Conservation (phyloP, 208 protist species). For the Phytomonas serpens region DNA sequence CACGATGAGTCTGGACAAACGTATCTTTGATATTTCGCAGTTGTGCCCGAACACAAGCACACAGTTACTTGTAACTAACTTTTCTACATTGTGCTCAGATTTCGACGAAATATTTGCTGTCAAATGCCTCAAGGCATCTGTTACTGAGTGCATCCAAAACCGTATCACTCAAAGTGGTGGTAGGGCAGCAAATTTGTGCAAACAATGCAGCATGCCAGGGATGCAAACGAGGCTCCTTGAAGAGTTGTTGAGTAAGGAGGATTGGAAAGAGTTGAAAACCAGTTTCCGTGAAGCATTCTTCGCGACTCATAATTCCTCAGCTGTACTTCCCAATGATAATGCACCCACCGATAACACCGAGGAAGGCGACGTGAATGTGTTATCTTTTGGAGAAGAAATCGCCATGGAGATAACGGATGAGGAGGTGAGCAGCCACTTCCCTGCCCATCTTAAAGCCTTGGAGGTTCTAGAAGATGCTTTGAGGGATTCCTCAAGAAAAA, state of each 20-base stretch:
- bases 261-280: background rate
- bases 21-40: background rate
- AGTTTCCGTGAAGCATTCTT: background rate
- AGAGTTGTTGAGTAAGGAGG: background rate
- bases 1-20: background rate
- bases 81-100: background rate
- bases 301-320: background rate
- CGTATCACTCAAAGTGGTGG: background rate
- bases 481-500: background rate
- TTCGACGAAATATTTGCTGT: background rate
- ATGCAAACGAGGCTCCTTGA: background rate
- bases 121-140: background rate
- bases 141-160: background rate
- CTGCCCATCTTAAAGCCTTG: background rate
- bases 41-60: background rate
- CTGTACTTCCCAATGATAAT: background rate
- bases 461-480: background rate
- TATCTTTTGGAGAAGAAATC: constrained; percentile 17
- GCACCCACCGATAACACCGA: background rate
- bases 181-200: background rate
- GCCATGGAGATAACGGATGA: background rate
- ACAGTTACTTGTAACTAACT: background rate
- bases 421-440: background rate
- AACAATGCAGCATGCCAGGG: background rate
- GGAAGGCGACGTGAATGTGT: constrained; percentile 16